Evolutionary conservation across 805 yeast genomes (phyloP).

Genomic region (Candida dendrica): DNA sequence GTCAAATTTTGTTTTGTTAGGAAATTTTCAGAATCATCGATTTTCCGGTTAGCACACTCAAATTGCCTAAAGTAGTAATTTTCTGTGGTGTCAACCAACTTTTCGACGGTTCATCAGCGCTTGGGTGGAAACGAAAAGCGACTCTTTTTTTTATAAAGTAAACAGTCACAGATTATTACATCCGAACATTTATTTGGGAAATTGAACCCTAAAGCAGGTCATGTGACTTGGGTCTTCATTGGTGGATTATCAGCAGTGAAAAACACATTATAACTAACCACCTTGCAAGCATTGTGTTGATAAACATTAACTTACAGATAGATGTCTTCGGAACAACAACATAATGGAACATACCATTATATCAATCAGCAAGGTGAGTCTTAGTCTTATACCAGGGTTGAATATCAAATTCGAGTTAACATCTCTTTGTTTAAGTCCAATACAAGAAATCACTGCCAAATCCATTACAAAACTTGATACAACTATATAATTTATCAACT

Average conservation of each 20-base stretch:
- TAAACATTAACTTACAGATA: neutral
- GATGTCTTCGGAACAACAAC: slow-evolving; percentile 15
- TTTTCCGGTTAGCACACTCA: slow-evolving; percentile 4
- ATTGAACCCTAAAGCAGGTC: too few relatives aligned
- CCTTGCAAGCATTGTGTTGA: too few relatives aligned
- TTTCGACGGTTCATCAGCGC: too few relatives aligned
- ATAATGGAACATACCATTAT: slow-evolving; percentile 26
- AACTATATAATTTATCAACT: slow-evolving; percentile 57
- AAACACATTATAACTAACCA: too few relatives aligned
- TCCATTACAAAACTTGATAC: slow-evolving; percentile 66
- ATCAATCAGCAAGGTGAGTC: slow-evolving; percentile 26
- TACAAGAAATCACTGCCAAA: slow-evolving; percentile 48
- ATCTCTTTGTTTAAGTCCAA: neutral
- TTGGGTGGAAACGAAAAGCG: too few relatives aligned
- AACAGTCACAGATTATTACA: too few relatives aligned
- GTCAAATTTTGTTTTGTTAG: slow-evolving; percentile 1
- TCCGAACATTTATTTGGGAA: too few relatives aligned
- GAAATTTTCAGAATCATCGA: slow-evolving; percentile 17
- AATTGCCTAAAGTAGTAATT: neutral
- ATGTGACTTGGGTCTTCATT: too few relatives aligned
- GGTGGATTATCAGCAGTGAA: too few relatives aligned
- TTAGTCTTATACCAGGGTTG: too few relatives aligned
- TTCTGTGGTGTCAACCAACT: neutral
- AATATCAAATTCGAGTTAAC: too few relatives aligned
- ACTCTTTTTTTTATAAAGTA: too few relatives aligned